These are phyloP conservation scores for Vitis rotundifolia DNA, from an alignment of 164 flowering plant species.

Conservation along the genomic window DNA sequence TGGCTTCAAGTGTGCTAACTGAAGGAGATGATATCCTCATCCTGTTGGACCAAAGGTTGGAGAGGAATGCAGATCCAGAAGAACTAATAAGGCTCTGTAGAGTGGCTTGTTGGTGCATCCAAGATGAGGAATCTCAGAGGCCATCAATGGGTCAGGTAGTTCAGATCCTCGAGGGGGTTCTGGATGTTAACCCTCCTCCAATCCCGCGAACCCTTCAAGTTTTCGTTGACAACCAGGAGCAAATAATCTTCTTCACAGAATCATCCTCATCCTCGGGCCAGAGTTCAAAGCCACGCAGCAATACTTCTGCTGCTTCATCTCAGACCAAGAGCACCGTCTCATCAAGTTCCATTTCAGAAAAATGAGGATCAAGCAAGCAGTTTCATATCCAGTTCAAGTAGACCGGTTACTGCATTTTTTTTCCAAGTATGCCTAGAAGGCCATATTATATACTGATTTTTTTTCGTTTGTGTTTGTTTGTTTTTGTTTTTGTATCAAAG, in stretches of 20 bases:
- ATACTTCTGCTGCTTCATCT: constrained; percentile 24
- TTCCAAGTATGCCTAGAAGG: too few relatives aligned
- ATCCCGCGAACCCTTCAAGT: constrained; percentile 27
- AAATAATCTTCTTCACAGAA: constrained; percentile 43
- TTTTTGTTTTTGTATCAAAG: background rate
- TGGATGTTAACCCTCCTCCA: constrained; percentile 29
- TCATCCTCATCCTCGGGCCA: constrained; percentile 26
- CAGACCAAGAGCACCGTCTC: constrained; percentile 23
- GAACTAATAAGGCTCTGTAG: constrained; percentile 23
- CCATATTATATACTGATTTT: too few relatives aligned
- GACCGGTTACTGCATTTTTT: too few relatives aligned
- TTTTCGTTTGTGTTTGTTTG: too few relatives aligned
- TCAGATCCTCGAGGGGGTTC: constrained; percentile 37
- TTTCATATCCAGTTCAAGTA: too few relatives aligned
- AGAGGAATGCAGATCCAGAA: constrained; percentile 20
- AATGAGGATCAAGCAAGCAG: too few relatives aligned
- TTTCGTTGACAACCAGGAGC: constrained; percentile 23
- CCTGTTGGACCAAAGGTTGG: constrained; percentile 30
- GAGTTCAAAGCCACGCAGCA: constrained; percentile 23
- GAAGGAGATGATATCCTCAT: constrained; percentile 21
- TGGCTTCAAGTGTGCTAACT: constrained; percentile 13
- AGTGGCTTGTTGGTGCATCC: constrained; percentile 37
- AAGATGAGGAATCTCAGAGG: constrained; percentile 29
- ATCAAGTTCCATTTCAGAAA: constrained; percentile 2
- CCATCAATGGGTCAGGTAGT: constrained; percentile 41